Base-by-base conservation (phyloP, 1,284 basidiomycete genomes). In the Ganoderma lingzhi region DNA sequence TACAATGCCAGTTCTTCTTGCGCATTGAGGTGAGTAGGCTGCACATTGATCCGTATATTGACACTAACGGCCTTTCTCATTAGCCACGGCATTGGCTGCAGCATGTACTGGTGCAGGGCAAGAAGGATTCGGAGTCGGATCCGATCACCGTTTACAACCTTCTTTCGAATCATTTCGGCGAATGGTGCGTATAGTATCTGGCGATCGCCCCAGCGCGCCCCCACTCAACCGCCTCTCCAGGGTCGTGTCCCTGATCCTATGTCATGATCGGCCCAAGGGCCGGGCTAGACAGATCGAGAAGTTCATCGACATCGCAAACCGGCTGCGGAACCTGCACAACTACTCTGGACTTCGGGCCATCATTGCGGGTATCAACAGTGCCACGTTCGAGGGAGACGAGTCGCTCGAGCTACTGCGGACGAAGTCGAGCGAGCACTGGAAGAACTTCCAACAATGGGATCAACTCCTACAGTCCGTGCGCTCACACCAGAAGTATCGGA, bases 51-150 rank as follows among this genome's bases (percentile, higher is more conserved):
- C 32, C 17, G 15, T 35, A 14, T 3, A 30, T 56, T 9, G 39
- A 28, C 5, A 58, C 56, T 72, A 39, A 69, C n/a, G 15, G 6
- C 23, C 28, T 48, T 28, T 61, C 60, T 65, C 59, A 64, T 14
- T 71, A 95, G 93, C 92, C 93, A 48, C 87, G 93, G 64, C 88
- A 95, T 77, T 95, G 93, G 93, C 83, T 95, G 32, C 85, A 89
- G 67, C 92, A 90, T 77, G 91, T 91, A 12, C 87, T 94, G 70
- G 84, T 87, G 42, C 86, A 88, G 30, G 88, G 88, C 59, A 88
- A 87, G 76, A 92, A 91, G 76, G 86, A 90, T 71, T 83, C 84
- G 4, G 85, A 87, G 70, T 83, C 79, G 12, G 90, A 93, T 75
- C 84, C 90, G 8, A 93, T 95, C 68, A 85, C 87, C 17, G 83